Conservation (phyloP, 1,284 basidiomycete genomes). For the Trametes sp. region DNA sequence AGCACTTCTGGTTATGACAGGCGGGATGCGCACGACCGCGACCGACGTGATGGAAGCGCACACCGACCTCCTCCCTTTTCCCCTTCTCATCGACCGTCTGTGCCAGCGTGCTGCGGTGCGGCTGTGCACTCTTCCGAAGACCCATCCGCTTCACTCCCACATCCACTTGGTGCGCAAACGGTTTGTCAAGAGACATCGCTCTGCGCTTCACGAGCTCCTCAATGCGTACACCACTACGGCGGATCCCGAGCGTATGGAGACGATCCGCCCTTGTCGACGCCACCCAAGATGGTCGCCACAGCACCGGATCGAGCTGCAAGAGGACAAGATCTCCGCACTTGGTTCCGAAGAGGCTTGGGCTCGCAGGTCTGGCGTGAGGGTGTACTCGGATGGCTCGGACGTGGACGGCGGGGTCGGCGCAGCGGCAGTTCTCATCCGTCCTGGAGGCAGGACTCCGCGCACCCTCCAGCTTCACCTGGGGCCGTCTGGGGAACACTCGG, state of each 20-base stretch:
- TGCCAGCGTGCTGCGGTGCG: slow-evolving; percentile 40
- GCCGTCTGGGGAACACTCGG: slow-evolving; percentile 35
- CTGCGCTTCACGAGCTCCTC: slow-evolving; percentile 34
- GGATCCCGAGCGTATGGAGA: slow-evolving; percentile 20
- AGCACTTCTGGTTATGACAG: slow-evolving; percentile 44
- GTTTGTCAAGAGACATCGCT: slow-evolving; percentile 27
- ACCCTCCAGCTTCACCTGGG: slow-evolving; percentile 37
- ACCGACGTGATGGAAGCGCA: slow-evolving; percentile 44
- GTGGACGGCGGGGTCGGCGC: slow-evolving; percentile 19
- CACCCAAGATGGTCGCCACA: slow-evolving; percentile 23
- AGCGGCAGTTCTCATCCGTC: slow-evolving; percentile 17
- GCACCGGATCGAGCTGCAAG: slow-evolving; percentile 11
- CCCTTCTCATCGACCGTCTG: slow-evolving; percentile 36
- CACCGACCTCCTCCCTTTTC: slow-evolving; percentile 43
- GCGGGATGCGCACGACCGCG: slow-evolving; percentile 44
- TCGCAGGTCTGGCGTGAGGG: neutral
- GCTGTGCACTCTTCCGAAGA: slow-evolving; percentile 41
- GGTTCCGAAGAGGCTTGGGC: slow-evolving; percentile 11
- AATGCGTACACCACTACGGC: slow-evolving; percentile 19
- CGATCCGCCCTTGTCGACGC: slow-evolving; percentile 21
- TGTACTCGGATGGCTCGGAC: slow-evolving; percentile 34
- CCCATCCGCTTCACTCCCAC: slow-evolving; percentile 42
- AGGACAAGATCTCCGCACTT: slow-evolving; percentile 17
- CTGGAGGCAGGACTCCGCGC: neutral
- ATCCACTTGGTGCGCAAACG: slow-evolving; percentile 21